Conservation (phyloP, 345 rosid species). For the Salix koriyanagi region DNA sequence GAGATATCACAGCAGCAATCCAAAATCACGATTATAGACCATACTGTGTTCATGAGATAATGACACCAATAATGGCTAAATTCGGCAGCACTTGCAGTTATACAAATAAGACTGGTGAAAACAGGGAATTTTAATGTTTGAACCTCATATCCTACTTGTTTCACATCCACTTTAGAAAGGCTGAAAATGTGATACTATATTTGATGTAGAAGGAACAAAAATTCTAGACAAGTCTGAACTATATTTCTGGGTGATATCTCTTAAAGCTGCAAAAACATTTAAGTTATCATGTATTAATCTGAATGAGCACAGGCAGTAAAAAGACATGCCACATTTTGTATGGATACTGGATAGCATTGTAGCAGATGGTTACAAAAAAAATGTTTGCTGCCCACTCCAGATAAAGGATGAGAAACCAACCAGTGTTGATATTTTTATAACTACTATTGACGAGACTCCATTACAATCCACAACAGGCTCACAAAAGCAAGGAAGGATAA, state of each 20-base stretch:
- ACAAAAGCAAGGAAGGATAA: neutral
- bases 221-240: neutral
- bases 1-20: neutral
- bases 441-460: neutral
- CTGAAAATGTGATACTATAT: neutral
- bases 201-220: neutral
- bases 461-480: neutral
- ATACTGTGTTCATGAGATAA: neutral
- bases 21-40: neutral
- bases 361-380: neutral
- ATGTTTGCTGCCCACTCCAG: neutral
- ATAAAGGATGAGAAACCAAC: neutral
- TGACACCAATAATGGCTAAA: neutral
- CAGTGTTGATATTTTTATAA: neutral
- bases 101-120: neutral
- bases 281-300: neutral
- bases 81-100: neutral
- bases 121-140: neutral
- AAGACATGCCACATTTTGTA: neutral
- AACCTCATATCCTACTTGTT: neutral
- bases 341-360: neutral
- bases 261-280: neutral
- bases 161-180: neutral
- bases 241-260: neutral
- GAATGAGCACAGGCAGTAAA: neutral